Conservation (phyloP, 345 rosid genomes). For the Pistacia atlantica region DNA sequence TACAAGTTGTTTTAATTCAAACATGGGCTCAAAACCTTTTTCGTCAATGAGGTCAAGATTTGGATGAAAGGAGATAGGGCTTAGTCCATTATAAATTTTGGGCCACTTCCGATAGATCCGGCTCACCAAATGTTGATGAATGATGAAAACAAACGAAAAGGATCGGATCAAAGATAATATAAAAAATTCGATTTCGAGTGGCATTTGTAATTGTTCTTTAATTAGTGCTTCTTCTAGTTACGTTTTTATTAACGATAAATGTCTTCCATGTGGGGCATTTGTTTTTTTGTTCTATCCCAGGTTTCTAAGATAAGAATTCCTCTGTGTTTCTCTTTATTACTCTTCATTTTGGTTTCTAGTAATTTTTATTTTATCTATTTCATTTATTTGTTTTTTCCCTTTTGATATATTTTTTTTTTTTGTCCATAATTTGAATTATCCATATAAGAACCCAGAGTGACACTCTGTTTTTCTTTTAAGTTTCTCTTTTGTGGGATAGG, state of each 20-base stretch:
- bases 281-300: slow-evolving; percentile 20
- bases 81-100: not conserved
- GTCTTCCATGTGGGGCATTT: slow-evolving; percentile 9
- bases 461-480: not conserved
- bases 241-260: not conserved
- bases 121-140: too few relatives aligned
- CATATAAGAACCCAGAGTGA: slow-evolving; percentile 19
- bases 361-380: not conserved
- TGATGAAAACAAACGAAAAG: too few relatives aligned
- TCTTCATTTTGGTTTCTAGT: not conserved
- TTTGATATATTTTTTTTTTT: slow-evolving; percentile 34
- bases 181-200: too few relatives aligned
- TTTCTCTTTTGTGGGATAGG: slow-evolving; percentile 13
- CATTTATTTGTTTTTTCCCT: not conserved
- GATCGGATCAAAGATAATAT: too few relatives aligned
- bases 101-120: not conserved
- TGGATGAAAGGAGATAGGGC: not conserved
- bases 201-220: not conserved
- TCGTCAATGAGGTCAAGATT: too few relatives aligned
- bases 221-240: not conserved
- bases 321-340: slow-evolving; percentile 14
- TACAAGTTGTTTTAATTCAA: too few relatives aligned
- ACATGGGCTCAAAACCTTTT: too few relatives aligned
- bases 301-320: slow-evolving; percentile 15
- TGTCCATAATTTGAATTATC: slow-evolving; percentile 51